phyloP scores from a whole-genome alignment of 2,329 filamentous ascomycete species.

The Byssochlamys sp. region DNA sequence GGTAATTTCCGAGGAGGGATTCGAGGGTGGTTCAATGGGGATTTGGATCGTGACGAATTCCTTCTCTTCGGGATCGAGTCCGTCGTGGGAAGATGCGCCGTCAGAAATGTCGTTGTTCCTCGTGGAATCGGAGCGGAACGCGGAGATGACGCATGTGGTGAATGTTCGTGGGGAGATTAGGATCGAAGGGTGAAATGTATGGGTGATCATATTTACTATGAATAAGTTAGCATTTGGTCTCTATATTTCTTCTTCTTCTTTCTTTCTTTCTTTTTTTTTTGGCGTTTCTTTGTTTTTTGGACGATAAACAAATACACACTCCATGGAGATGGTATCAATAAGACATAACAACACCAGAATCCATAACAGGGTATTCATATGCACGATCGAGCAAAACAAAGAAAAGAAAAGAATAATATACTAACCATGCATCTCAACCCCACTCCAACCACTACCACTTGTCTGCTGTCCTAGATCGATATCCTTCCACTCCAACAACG shows the following conservation, averaged over 20 bases:
- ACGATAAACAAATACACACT: neutral
- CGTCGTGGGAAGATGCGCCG: neutral
- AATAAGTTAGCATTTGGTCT: neutral
- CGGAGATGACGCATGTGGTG: conserved; percentile 23
- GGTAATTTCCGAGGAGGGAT: conserved; percentile 3
- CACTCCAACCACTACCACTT: conserved; percentile 9
- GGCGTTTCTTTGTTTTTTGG: neutral
- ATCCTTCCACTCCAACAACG: conserved; percentile 19
- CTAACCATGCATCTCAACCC: conserved; percentile 20
- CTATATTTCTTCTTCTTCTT: too few relatives aligned
- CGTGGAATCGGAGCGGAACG: conserved; percentile 8
- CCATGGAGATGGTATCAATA: too few relatives aligned
- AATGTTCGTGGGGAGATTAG: conserved; percentile 26
- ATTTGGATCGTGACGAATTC: conserved; percentile 28
- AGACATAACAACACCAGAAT: too few relatives aligned
- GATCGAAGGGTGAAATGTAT: conserved; percentile 23
- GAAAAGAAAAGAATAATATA: neutral
- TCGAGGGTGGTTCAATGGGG: conserved; percentile 14
- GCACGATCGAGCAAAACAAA: neutral
- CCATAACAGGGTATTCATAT: too few relatives aligned
- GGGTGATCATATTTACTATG: conserved; percentile 27
- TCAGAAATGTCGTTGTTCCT: neutral
- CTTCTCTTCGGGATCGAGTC: neutral
- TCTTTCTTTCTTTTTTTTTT: neutral
- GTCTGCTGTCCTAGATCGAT: neutral